phyloP scores from a whole-genome alignment of 805 yeast genomes.

The Tetrapisispora iriomotensis region DNA sequence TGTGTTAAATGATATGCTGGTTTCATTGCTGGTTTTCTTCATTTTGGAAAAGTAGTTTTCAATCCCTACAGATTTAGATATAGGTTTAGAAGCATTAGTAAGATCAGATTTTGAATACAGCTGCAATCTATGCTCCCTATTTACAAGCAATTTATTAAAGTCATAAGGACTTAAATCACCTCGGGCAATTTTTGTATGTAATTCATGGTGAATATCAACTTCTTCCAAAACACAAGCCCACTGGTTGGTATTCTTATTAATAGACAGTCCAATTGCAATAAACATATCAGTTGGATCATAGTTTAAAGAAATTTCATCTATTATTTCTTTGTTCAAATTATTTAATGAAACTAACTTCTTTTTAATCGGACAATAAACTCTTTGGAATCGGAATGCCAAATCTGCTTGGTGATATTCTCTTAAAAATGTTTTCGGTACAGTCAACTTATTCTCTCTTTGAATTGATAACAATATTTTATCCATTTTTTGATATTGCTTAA shows the following conservation, averaged over 20 bases:
- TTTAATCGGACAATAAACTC: constrained; percentile 66
- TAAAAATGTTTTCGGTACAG: constrained; percentile 47
- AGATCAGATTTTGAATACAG: constrained; percentile 18
- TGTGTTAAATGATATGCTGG: neutral
- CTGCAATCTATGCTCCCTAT: constrained; percentile 25
- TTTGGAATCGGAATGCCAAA: constrained; percentile 72
- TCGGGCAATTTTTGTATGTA: constrained; percentile 47
- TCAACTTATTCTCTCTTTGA: constrained; percentile 48
- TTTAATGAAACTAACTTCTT: constrained; percentile 47
- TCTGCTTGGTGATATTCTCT: constrained; percentile 57
- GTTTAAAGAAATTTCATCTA: constrained; percentile 3
- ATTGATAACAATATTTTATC: constrained; percentile 49
- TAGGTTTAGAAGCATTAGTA: no score
- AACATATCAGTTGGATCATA: constrained; percentile 22
- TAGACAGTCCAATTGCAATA: constrained; percentile 33
- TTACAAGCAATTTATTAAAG: constrained; percentile 25
- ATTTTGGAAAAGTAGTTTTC: constrained; percentile 18
- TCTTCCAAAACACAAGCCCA: constrained; percentile 22
- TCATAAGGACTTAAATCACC: constrained; percentile 61
- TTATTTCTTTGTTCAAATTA: constrained; percentile 37
- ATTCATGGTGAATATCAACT: constrained; percentile 32
- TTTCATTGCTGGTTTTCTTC: neutral
- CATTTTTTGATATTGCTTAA: constrained; percentile 40
- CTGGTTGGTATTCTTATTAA: constrained; percentile 12
- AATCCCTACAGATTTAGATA: constrained; percentile 6